Base-by-base conservation (phyloP, 1,284 basidiomycete species). In the Trametes polyzona region DNA sequence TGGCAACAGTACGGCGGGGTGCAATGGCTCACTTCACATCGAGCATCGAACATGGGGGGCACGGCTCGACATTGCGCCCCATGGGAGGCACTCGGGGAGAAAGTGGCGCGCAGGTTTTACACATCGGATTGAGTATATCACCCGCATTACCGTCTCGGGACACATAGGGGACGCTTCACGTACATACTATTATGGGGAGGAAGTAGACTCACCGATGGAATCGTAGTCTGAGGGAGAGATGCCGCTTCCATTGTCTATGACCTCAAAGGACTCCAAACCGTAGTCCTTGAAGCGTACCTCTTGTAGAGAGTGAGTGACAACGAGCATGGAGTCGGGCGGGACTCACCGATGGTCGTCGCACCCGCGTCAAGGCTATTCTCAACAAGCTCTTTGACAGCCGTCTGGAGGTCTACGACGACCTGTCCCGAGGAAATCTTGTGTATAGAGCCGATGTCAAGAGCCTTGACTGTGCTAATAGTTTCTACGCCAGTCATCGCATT, bases 341-440 rank as follows among this genome's bases (percentile, higher is more conserved):
- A 41, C 37, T 27, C 26, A 41, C 55, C 55, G 11, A 58, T 62
- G 27, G 21, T 87, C 0, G 92, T 94, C 0, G 96, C 93, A 0
- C 90, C 90, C 0, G 96, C 95, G 71, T 99, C 97, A 26, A 98
- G 77, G 56, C 93, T 93, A 71, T 99, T 99, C 75, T 99, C 97
- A 2, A 99, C 84, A 2, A 99, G 84, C 72, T 99, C 97, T 71
- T 99, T 99, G 53, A 99, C 89, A 0, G 94, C 94, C 0, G 88
- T 92, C 69, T 95, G 95, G 1, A 99, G 82, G 71, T 98, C 95
- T 27, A 96, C 82, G 0, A 99, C 91, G 29, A 99, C 96, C 71
- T 99, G 97, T 0, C 94, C 95, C 5, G 94, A 95, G 0, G 95
- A 93, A 55, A 98, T 90, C 51, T 84, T 82, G 71, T 96, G 95